These are phyloP conservation scores for Lagenidium sp. DNA, from an alignment of 352 stramenopile species.

Conservation along the genomic window DNA sequence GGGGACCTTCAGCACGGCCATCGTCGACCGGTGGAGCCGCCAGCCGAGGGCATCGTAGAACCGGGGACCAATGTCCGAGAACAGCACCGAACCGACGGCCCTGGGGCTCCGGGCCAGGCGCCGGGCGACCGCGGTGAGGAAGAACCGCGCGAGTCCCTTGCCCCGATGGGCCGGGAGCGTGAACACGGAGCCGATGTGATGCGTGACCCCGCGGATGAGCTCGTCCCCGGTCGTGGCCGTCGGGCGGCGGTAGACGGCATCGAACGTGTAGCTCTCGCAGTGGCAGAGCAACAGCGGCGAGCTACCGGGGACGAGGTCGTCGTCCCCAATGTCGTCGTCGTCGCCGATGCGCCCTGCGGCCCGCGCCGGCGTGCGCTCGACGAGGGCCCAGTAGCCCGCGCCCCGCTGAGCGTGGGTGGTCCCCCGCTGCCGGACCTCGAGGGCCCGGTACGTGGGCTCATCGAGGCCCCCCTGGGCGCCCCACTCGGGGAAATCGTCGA, in stretches of 20 bases:
- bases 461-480: conserved; percentile 8
- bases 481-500: conserved; percentile 12
- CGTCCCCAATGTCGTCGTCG: conserved; percentile 12
- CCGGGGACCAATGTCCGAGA: conserved; percentile 57
- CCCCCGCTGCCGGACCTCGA: conserved; percentile 29
- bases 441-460: conserved; percentile 30
- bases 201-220: conserved; percentile 31
- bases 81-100: conserved; percentile 36
- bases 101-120: conserved; percentile 18
- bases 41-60: conserved; percentile 59
- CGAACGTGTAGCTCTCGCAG: conserved; percentile 52
- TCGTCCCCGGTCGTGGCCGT: conserved; percentile 20
- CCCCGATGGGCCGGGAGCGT: conserved; percentile 37
- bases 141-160: conserved; percentile 36
- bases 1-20: conserved; percentile 20
- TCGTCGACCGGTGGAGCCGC: conserved; percentile 33
- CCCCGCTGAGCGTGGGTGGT: conserved; percentile 34
- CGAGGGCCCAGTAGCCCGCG: conserved; percentile 61
- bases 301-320: conserved; percentile 12
- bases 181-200: conserved; percentile 63
- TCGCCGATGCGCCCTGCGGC: conserved; percentile 1
- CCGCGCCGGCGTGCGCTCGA: conserved; percentile 13
- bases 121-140: conserved; percentile 26
- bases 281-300: conserved; percentile 32
- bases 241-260: conserved; percentile 28